These are phyloP conservation scores for Boletus vinaceobasis DNA, from an alignment of 768 basidiomycete genomes.

Conservation along the genomic window DNA sequence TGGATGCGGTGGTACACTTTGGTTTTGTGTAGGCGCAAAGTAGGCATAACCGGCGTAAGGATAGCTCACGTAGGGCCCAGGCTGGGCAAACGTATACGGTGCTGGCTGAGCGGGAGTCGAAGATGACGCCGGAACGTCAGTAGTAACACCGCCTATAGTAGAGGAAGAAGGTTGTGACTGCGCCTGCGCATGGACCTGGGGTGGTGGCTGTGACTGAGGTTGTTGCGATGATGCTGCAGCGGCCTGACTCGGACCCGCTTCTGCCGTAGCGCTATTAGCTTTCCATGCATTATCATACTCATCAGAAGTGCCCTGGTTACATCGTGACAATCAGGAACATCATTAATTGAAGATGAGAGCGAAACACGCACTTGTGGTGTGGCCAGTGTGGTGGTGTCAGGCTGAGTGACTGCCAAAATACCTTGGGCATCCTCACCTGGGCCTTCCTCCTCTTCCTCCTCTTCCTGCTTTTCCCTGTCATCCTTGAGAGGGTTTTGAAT, in stretches of 20 bases:
- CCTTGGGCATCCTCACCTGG: slow-evolving; percentile 30
- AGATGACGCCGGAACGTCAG: slow-evolving; percentile 20
- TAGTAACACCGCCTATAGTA: slow-evolving; percentile 13
- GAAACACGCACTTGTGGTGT: slow-evolving; percentile 26
- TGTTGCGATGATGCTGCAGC: slow-evolving; percentile 19
- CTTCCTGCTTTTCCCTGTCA: slow-evolving; percentile 34
- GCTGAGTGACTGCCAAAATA: slow-evolving; percentile 19
- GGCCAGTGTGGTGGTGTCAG: slow-evolving; percentile 22
- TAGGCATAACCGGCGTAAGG: slow-evolving; percentile 35
- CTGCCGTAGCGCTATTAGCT: slow-evolving; percentile 47
- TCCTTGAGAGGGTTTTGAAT: slow-evolving; percentile 46
- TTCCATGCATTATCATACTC: slow-evolving; percentile 64
- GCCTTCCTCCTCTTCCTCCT: slow-evolving; percentile 33
- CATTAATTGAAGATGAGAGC: not conserved
- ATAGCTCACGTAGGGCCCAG: slow-evolving; percentile 35
- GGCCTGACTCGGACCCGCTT: slow-evolving; percentile 26
- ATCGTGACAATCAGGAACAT: slow-evolving; percentile 6
- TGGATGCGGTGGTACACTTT: slow-evolving; percentile 19
- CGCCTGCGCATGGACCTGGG: slow-evolving; percentile 15
- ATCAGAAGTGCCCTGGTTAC: slow-evolving; percentile 41
- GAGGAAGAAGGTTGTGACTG: slow-evolving; percentile 22
- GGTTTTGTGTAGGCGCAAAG: slow-evolving; percentile 24
- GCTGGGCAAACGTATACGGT: slow-evolving; percentile 29
- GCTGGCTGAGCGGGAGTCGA: slow-evolving; percentile 27
- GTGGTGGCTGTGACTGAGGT: slow-evolving; percentile 20